phyloP scores from a whole-genome alignment of 139 green algal genomes.

The Micractinium sp. region DNA sequence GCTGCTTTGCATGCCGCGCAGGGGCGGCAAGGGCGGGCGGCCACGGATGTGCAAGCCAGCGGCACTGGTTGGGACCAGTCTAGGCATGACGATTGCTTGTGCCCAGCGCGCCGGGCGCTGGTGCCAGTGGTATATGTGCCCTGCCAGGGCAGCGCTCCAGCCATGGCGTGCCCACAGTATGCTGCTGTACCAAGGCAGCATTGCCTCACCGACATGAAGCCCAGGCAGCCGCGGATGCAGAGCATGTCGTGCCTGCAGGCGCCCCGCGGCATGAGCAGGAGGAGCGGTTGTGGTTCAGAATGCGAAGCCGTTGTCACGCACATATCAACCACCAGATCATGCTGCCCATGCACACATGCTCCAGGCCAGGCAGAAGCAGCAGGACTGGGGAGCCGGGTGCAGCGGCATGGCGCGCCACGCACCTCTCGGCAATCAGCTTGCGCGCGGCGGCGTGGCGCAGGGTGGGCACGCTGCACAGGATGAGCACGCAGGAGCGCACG shows the following conservation, averaged over 20 bases:
- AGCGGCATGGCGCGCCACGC: too few species aligned
- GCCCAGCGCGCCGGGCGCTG: too few species aligned
- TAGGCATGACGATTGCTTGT: neutral
- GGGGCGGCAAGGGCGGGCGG: too few species aligned
- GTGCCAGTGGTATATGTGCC: too few species aligned
- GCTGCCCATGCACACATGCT: neutral
- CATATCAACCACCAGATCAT: too few species aligned
- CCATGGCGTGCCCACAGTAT: too few species aligned
- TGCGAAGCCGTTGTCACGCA: too few species aligned
- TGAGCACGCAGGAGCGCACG: neutral
- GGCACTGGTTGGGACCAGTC: neutral
- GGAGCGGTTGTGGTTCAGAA: too few species aligned
- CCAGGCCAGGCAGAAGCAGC: neutral
- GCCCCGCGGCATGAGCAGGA: too few species aligned
- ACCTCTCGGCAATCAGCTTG: conserved; percentile 3
- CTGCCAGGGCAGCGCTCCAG: neutral
- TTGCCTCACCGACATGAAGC: neutral
- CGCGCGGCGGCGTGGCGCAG: neutral
- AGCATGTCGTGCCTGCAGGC: conserved; percentile 11
- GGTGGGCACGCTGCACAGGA: neutral
- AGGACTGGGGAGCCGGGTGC: too few species aligned
- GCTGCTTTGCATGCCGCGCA: too few species aligned
- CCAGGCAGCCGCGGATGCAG: neutral
- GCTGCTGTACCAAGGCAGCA: too few species aligned
- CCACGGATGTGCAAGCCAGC: neutral